Evolutionary conservation across 495 filamentous ascomycete species (phyloP).

Genomic region (Neurospora tetraspora): DNA sequence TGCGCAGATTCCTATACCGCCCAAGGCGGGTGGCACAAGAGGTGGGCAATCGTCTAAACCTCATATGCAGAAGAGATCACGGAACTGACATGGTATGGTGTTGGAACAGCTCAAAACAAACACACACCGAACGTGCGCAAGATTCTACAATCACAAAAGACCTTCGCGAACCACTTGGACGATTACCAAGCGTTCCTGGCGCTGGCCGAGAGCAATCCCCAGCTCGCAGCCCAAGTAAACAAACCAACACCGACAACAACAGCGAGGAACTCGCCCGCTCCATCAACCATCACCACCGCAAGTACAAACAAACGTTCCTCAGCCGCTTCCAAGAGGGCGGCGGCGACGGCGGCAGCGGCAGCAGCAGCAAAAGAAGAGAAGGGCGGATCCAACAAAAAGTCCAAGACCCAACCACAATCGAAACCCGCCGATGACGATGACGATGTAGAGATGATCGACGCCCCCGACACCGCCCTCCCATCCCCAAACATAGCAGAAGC

Average conservation of each 20-base stretch:
- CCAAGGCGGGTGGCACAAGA: slow-evolving; percentile 16
- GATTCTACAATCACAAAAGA: slow-evolving; percentile 85
- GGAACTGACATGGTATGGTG: background rate
- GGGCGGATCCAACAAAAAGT: slow-evolving; percentile 2
- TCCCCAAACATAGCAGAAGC: slow-evolving; percentile 1
- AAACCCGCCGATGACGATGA: slow-evolving; percentile 15
- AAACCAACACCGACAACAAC: slow-evolving; percentile 11
- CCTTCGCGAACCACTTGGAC: slow-evolving; percentile 80
- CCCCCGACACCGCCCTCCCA: slow-evolving; percentile 8
- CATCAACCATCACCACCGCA: background rate
- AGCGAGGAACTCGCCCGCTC: slow-evolving; percentile 14
- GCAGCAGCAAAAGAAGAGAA: slow-evolving; percentile 16
- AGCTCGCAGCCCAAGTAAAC: slow-evolving; percentile 12
- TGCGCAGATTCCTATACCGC: slow-evolving; percentile 55
- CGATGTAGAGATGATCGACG: slow-evolving; percentile 30
- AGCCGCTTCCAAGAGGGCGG: slow-evolving; percentile 11
- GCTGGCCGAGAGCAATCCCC: slow-evolving; percentile 30
- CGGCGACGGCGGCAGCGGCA: slow-evolving; percentile 6
- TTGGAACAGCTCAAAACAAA: slow-evolving; percentile 36
- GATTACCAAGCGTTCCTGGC: slow-evolving; percentile 71
- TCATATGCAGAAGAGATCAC: background rate
- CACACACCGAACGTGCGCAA: slow-evolving; percentile 73
- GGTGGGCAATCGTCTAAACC: slow-evolving; percentile 4
- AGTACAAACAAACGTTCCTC: slow-evolving; percentile 14
- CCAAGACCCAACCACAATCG: slow-evolving; percentile 16